phyloP scores from a whole-genome alignment of 352 stramenopile genomes.

The Globisporangium uncinulatum region DNA sequence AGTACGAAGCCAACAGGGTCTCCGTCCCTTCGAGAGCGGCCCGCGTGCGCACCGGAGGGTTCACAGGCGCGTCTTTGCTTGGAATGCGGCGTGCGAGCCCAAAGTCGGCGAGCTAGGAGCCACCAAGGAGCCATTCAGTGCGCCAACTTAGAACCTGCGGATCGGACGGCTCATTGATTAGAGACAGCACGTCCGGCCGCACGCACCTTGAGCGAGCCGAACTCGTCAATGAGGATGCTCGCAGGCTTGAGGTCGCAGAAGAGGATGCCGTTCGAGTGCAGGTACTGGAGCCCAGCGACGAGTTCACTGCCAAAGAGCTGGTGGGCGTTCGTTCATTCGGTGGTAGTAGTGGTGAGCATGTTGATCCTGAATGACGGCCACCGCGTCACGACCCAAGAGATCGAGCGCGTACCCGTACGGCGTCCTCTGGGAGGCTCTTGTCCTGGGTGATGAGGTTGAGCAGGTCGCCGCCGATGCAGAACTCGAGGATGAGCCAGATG shows the following conservation, averaged over 20 bases:
- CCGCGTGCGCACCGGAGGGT: conserved; percentile 24
- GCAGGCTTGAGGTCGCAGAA: conserved; percentile 90
- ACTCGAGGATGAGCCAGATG: conserved; percentile 95
- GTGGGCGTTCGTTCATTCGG: background rate
- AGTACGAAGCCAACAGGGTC: background rate
- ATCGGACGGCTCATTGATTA: too few relatives aligned
- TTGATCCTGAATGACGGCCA: background rate
- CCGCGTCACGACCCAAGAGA: too few relatives aligned
- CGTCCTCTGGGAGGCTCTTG: conserved; percentile 70
- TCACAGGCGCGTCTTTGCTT: conserved; percentile 26
- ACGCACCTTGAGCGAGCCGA: conserved; percentile 84
- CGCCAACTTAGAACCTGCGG: too few relatives aligned
- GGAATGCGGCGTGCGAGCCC: conserved; percentile 82
- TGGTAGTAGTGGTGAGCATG: background rate
- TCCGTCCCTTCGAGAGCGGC: background rate
- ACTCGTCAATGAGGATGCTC: conserved; percentile 92
- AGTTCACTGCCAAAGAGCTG: conserved; percentile 72
- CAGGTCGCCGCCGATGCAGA: conserved; percentile 89
- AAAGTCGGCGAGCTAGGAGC: conserved; percentile 82
- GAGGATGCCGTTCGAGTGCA: conserved; percentile 85
- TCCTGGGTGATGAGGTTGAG: conserved; percentile 89
- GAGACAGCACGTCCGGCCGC: background rate
- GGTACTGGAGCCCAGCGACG: conserved; percentile 79
- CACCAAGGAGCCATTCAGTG: too few relatives aligned
- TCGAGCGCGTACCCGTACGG: conserved; percentile 45